Conservation (phyloP, 2,329 filamentous ascomycete genomes). For the Apiospora rasikravindrae region DNA sequence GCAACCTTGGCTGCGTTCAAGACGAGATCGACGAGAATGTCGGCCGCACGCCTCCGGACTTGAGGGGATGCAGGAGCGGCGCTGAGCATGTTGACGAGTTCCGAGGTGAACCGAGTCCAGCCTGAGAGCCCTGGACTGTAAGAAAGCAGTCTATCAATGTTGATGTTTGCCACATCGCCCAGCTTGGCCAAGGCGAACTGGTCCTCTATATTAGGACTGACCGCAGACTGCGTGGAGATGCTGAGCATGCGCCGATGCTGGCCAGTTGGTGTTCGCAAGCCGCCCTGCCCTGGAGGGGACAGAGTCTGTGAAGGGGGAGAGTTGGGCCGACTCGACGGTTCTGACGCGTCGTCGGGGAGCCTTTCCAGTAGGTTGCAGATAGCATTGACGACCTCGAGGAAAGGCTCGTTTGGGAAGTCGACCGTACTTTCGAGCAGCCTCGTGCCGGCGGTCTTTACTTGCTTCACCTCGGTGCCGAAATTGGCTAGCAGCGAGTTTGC, state of each 20-base stretch:
- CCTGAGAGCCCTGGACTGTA: conserved; percentile 72
- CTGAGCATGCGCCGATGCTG: conserved; percentile 54
- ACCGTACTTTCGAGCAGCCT: conserved; percentile 90
- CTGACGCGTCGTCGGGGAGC: conserved; percentile 35
- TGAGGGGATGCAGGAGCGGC: conserved; percentile 53
- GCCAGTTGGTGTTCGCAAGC: conserved; percentile 35
- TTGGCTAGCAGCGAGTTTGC: conserved; percentile 62
- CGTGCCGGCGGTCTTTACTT: conserved; percentile 85
- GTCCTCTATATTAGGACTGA: conserved; percentile 64
- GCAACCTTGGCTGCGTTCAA: conserved; percentile 64
- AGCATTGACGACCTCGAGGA: conserved; percentile 76
- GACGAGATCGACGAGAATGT: conserved; percentile 64
- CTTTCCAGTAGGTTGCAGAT: conserved; percentile 72
- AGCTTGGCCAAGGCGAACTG: conserved; percentile 75
- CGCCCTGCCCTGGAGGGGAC: conserved; percentile 27
- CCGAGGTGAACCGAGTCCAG: conserved; percentile 70
- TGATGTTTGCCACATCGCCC: conserved; percentile 74
- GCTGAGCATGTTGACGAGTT: conserved; percentile 58
- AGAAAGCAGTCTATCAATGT: conserved; percentile 74
- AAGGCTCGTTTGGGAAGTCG: conserved; percentile 85
- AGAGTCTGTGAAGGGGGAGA: conserved; percentile 46
- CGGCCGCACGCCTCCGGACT: conserved; percentile 65
- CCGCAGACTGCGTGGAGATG: conserved; percentile 49
- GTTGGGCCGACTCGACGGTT: conserved; percentile 41
- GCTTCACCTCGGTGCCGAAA: conserved; percentile 80